phyloP scores from a whole-genome alignment of 176 grass and related monocot genomes.

The Musa acuminata region DNA sequence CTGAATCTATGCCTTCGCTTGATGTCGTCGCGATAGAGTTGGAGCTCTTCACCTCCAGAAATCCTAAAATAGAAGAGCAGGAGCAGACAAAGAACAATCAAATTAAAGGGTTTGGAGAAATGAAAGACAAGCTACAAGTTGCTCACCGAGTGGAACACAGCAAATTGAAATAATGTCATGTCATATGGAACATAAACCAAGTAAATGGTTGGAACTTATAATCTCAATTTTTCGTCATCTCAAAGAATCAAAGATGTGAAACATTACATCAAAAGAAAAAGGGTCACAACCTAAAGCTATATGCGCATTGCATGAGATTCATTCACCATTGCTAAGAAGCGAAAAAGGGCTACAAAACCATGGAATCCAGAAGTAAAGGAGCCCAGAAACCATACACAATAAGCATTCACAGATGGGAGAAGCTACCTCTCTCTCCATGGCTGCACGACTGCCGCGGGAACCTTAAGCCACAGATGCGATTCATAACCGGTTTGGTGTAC shows the following conservation, averaged over 20 bases:
- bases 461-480: neutral
- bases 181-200: too few relatives aligned
- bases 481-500: neutral
- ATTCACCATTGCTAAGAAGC: neutral
- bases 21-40: slow-evolving; percentile 28
- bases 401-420: neutral
- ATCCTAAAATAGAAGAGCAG: slow-evolving; percentile 1
- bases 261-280: too few relatives aligned
- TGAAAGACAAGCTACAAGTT: neutral
- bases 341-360: too few relatives aligned
- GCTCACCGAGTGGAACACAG: too few relatives aligned
- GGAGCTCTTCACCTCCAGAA: slow-evolving; percentile 26
- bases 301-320: neutral
- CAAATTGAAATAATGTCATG: too few relatives aligned
- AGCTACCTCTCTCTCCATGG: slow-evolving; percentile 9
- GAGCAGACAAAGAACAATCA: neutral
- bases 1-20: slow-evolving; percentile 19
- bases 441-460: neutral
- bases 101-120: neutral
- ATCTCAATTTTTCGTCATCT: too few relatives aligned
- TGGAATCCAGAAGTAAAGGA: too few relatives aligned
- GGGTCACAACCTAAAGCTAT: too few relatives aligned
- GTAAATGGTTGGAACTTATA: too few relatives aligned
- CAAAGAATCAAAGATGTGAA: too few relatives aligned
- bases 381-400: too few relatives aligned